Base-by-base conservation (phyloP, 768 basidiomycete genomes). In the Naganishia vishniacii region DNA sequence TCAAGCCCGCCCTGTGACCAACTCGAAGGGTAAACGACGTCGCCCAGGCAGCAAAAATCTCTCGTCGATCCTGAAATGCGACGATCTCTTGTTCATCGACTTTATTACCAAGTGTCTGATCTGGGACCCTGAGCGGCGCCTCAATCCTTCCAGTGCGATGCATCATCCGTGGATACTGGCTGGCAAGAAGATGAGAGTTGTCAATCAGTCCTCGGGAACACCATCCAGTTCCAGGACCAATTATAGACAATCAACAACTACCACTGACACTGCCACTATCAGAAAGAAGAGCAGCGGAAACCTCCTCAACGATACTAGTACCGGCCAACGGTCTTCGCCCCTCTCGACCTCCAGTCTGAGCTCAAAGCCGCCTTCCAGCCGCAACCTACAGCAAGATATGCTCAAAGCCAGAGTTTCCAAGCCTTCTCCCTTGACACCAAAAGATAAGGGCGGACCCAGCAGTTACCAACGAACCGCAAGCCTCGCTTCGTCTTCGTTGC, bases 31-130 rank as follows among this genome's bases (percentile, higher is more conserved):
- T 32, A 86, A 91, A 45, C 84, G 91, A 60, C 84, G 95, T 65
- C 83, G 91, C 70, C 92, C 95, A 16, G 91, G 89, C 18, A 86
- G 89, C 48, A 95, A 95, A 78, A 86, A 89, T 0, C 83, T 99
- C 59, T 83, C 86, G 16, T 87, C 91, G 72, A 91, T 93, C 42
- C 82, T 99, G 51, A 85, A 89, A 62, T 89, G 87, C 73, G 89
- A 92, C 64, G 95, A 98, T 73, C 91, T 94, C 64, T 86, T 89
- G 46, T 98, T 99, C 69, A 82, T 99, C 62, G 95, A 99, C 79
- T 99, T 99, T 76, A 88, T 98, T 68, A 82, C 89, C 0, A 97
- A 94, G 76, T 99, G 95, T 78, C 82, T 99, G n/a, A 83, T 89
- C 29, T 99, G 93, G 93, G 95, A 99, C 79, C 95, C 95, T 9